A percentile compares a stretch with the other conserved stretches of the same genome.
Conservation (phyloP, 2,329 filamentous ascomycete species). For the Zymoseptoria brevis region DNA sequence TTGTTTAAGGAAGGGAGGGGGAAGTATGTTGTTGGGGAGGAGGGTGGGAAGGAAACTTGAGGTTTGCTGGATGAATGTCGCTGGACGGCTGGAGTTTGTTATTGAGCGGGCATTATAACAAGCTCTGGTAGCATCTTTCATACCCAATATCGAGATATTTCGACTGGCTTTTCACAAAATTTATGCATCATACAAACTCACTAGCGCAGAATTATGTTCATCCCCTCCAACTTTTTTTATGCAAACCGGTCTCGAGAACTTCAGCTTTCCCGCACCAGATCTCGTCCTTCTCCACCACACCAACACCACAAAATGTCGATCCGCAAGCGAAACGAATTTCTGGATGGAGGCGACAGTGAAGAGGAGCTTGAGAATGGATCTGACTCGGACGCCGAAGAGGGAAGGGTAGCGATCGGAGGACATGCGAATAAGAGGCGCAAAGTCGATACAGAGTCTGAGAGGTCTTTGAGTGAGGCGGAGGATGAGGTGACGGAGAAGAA, state of each 20-base stretch:
- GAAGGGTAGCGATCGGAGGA: constrained; percentile 50
- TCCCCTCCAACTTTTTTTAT: neutral
- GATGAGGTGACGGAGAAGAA: constrained; percentile 4
- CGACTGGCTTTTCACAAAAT: neutral
- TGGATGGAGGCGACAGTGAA: constrained; percentile 44
- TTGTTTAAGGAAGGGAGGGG: constrained; percentile 62
- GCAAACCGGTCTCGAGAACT: neutral
- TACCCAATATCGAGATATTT: neutral
- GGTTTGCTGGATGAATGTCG: neutral
- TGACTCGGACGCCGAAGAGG: constrained; percentile 61
- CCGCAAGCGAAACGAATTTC: constrained; percentile 64
- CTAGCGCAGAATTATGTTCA: neutral
- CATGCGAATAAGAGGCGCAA: constrained; percentile 54
- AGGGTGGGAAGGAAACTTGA: neutral
- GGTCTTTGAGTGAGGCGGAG: constrained; percentile 15
- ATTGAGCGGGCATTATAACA: neutral
- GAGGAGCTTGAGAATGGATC: constrained; percentile 46
- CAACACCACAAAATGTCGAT: constrained; percentile 47
- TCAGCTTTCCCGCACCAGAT: neutral
- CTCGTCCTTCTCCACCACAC: neutral
- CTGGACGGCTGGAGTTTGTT: neutral
- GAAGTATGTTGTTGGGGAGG: constrained; percentile 43
- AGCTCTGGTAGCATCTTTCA: neutral
- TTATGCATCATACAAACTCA: neutral
- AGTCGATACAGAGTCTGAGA: constrained; percentile 39